Evolutionary conservation across 495 filamentous ascomycete species (phyloP), one percentile per base, ranked within the genome.

Genomic region (Talaromyces thailandensis): DNA sequence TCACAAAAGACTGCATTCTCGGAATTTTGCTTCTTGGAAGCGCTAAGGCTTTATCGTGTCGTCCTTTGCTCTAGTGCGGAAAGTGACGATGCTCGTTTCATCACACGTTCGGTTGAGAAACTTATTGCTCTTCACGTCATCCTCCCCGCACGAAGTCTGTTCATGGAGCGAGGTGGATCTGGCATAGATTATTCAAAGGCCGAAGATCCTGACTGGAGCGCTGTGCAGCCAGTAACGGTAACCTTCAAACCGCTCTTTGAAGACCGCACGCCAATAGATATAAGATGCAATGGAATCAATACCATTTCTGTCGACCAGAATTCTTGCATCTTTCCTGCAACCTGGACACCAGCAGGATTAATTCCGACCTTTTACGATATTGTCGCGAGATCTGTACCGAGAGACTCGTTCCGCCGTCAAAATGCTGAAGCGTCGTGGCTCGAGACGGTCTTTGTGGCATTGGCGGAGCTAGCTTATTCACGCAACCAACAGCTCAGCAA

Each of bases 111-210:
- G 16, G 56, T 95, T 4, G 85, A 90, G 62, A 79, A 80, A 2
- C 76, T 92, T 21, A 67, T 92, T 58, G 81, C 84, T n/a, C 79
- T 81, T 28, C 86, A 91, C 74, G 77, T 95, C 31, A 78, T 95
- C 21, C 72, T 87, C 2, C 90, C 90, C 4, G 82, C 85, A 31
- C 84, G 85, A 56, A 70, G 77, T 4, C 74, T 76, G 3, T 88
- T 85, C 67, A 74, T 79, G 48, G 80, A 66, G 12, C 57, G 71
- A 60, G 76, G 75, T 28, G 72, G 75, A 23, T 74, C 73, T 50
- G 76, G 76, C 12, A 79, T 80, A 43, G 75, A 78, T 56, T 80
- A 80, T 64, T 76, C 77, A 14, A 65, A 71, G 35, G 72, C 66
- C 14, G 71, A 68, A 14, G 73, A 78, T 55, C 77, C 77, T 0